Evolutionary conservation across 768 basidiomycete genomes (phyloP).

Genomic region (Galerina sulciceps): DNA sequence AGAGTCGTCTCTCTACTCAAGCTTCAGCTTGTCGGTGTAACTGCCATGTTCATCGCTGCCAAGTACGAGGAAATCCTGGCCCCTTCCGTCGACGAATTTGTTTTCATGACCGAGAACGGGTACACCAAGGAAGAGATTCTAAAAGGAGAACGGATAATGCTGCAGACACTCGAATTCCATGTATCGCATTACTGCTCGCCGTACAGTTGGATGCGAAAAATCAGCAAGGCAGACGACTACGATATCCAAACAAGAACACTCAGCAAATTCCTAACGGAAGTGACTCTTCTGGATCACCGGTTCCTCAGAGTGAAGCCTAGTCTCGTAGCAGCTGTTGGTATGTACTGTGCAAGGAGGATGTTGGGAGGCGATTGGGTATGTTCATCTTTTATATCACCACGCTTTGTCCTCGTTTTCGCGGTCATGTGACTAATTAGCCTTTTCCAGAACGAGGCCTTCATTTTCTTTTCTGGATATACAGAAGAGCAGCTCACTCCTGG

Average conservation of each 20-base stretch:
- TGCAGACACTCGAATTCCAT: constrained; percentile 94
- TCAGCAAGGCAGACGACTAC: constrained; percentile 98
- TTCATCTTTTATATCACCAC: constrained; percentile 28
- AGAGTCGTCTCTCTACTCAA: constrained; percentile 88
- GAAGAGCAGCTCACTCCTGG: constrained; percentile 87
- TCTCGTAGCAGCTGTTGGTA: constrained; percentile 92
- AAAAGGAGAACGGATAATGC: constrained; percentile 95
- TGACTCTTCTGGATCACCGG: constrained; percentile 89
- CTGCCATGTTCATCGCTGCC: constrained; percentile 98
- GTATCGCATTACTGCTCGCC: constrained; percentile 98
- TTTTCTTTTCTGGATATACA: constrained; percentile 91
- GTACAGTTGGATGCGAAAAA: constrained; percentile 98
- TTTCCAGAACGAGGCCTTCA: constrained; percentile 82
- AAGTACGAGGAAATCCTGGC: constrained; percentile 99
- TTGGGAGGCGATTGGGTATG: constrained; percentile 95
- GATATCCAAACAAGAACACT: constrained; percentile 97
- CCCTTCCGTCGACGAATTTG: constrained; percentile 96
- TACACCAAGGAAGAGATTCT: constrained; percentile 96
- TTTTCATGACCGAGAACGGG: constrained; percentile 95
- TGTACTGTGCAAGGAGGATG: constrained; percentile 97
- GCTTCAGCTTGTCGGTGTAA: constrained; percentile 96
- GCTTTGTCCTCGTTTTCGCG: constrained; percentile 8
- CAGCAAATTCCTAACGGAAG: constrained; percentile 97
- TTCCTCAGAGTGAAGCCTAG: constrained; percentile 95
- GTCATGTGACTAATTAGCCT: constrained; percentile 43